These are phyloP conservation scores for Pouteria glomerata DNA, from an alignment of 148 eudicot species.

Conservation along the genomic window DNA sequence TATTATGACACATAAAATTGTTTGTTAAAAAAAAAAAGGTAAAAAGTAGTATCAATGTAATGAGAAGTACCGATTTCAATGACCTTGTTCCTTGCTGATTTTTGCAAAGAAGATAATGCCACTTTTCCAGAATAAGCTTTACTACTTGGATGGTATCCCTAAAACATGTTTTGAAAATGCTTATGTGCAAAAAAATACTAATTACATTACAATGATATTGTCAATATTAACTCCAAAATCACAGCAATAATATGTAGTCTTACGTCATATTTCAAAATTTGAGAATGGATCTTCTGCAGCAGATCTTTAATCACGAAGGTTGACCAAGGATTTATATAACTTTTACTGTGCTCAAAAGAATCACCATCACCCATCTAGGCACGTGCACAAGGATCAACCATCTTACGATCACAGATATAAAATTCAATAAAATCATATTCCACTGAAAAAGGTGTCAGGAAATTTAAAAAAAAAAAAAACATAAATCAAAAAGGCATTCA, in stretches of 20 bases:
- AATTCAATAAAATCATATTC: neutral
- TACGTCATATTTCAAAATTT: constrained; percentile 55
- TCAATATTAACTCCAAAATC: neutral
- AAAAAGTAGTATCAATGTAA: neutral
- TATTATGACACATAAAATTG: neutral
- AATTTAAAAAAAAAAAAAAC: neutral
- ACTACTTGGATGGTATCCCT: constrained; percentile 71
- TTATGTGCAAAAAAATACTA: neutral
- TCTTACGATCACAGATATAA: neutral
- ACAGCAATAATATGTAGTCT: constrained; percentile 17
- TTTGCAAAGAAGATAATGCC: constrained; percentile 48
- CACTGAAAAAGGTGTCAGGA: neutral
- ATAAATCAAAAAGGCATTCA: neutral
- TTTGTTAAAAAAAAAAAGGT: neutral
- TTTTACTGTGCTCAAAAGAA: constrained; percentile 20
- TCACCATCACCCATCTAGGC: constrained; percentile 28
- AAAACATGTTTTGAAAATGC: constrained; percentile 17
- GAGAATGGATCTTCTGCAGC: constrained; percentile 53
- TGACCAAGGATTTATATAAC: constrained; percentile 68
- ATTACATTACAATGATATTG: constrained; percentile 1
- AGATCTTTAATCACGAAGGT: constrained; percentile 38
- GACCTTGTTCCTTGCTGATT: constrained; percentile 63
- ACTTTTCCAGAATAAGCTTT: constrained; percentile 69
- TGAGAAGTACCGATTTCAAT: constrained; percentile 66
- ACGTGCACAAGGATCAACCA: constrained; percentile 7